These are phyloP conservation scores for Aspergillus melleus DNA, from an alignment of 2,329 filamentous ascomycete genomes.

Conservation along the genomic window DNA sequence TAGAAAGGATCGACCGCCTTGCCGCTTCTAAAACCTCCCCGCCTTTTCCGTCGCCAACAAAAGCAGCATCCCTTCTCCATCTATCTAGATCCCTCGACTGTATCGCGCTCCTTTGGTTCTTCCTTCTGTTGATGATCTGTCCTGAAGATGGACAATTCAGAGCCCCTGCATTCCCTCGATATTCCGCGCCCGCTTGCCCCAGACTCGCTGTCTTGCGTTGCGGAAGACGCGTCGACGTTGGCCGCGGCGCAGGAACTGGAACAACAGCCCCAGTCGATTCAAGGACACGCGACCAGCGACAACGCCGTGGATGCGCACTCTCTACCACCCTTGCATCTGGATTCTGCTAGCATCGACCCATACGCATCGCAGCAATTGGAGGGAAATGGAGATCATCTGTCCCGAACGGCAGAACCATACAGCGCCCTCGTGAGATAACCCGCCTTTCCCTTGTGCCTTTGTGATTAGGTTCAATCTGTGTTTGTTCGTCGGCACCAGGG, in stretches of 20 bases:
- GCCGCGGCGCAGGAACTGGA: slow-evolving; percentile 13
- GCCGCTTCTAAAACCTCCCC: slow-evolving; percentile 27
- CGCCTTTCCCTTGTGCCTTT: slow-evolving; percentile 11
- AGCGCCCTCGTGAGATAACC: background rate
- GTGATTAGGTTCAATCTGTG: background rate
- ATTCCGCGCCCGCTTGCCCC: slow-evolving; percentile 23
- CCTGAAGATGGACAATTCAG: slow-evolving; percentile 27
- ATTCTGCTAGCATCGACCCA: slow-evolving; percentile 23
- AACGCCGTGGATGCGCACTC: slow-evolving; percentile 21
- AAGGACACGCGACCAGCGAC: slow-evolving; percentile 16
- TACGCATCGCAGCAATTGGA: slow-evolving; percentile 15
- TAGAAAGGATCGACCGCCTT: background rate
- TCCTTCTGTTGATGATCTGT: background rate
- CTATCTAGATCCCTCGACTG: slow-evolving; percentile 5
- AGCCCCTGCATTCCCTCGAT: slow-evolving; percentile 16
- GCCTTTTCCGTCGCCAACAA: slow-evolving; percentile 22
- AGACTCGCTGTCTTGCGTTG: slow-evolving; percentile 22
- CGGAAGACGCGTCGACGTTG: slow-evolving; percentile 24
- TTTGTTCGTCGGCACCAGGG: background rate
- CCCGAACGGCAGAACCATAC: slow-evolving; percentile 16
- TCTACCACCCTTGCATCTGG: slow-evolving; percentile 27
- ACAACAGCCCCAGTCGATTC: slow-evolving; percentile 7
- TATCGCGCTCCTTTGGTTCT: background rate
- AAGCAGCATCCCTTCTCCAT: slow-evolving; percentile 29
- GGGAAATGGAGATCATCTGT: slow-evolving; percentile 13